Conservation (phyloP, 2,329 filamentous ascomycete genomes). For the Paecilomyces formosus region DNA sequence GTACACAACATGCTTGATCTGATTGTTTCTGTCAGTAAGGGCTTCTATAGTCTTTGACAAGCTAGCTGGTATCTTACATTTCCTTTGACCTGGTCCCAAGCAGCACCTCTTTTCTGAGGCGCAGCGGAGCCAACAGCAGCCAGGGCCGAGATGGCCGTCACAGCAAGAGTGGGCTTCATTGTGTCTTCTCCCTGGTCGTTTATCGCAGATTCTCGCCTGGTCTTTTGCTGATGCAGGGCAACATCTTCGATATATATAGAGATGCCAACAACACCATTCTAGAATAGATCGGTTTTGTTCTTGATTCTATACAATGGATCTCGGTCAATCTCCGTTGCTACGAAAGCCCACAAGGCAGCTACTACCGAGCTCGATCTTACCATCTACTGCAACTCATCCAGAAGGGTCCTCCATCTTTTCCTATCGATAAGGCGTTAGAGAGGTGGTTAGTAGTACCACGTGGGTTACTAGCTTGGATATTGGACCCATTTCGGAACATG, state of each 20-base stretch:
- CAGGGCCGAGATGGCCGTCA: conserved; percentile 6
- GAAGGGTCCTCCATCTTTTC: no score
- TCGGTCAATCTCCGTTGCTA: conserved; percentile 1
- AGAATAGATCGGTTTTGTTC: background rate
- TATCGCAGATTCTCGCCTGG: background rate
- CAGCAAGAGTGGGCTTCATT: conserved; percentile 12
- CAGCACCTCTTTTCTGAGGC: conserved; percentile 8
- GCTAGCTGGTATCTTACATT: background rate
- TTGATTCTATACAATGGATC: background rate
- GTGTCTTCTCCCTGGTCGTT: conserved; percentile 2
- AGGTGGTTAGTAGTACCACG: background rate
- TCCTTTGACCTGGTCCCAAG: background rate
- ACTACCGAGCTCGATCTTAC: background rate
- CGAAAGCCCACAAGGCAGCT: background rate
- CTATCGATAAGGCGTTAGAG: no score
- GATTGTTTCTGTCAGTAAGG: background rate
- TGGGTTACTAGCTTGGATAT: background rate
- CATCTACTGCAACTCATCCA: background rate
- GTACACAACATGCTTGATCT: conserved; percentile 30
- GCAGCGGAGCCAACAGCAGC: conserved; percentile 9
- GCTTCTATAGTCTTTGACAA: background rate
- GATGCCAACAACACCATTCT: background rate
- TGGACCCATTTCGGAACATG: background rate
- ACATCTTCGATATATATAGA: background rate
- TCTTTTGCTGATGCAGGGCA: background rate